Evolutionary conservation across 768 basidiomycete genomes (phyloP), one percentile per base, ranked within the genome.

Genomic region (Macrocybe gigantea): DNA sequence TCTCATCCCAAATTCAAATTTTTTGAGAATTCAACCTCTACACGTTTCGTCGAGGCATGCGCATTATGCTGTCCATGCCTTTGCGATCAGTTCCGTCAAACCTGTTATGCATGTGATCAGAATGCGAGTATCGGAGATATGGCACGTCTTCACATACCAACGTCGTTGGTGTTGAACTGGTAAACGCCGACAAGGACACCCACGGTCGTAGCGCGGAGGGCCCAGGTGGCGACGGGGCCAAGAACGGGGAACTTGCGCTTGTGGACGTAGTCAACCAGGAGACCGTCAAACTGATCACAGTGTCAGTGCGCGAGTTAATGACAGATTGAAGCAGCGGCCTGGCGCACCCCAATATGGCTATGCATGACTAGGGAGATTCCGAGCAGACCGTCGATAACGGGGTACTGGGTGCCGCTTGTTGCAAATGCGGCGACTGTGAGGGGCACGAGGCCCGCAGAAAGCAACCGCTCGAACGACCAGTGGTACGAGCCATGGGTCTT

Each of bases 151-250:
- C 22, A 75, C 88, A 55, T 56, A 96, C 96, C 94, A 53, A 99
- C 83, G 63, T 98, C 95, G 62, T 95, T 93, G 38, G 96, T 97
- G 72, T 98, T 97, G 75, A 98, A 97, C 66, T 96, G 88, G 71
- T 96, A 99, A 5, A 97, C 79, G 11, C 96, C 95, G 39, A 92
- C 82, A 44, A 93, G 75, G 5, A 88, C 82, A 14, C 83, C 91
- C 35, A 84, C 79, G 30, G 96, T 97, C 5, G 82, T 71, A 5
- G 79, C 66, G 41, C 93, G 78, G 47, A 97, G 73, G 6, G 72
- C 64, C 95, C 95, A 98, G n/a, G 72, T 80, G 9, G 65, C 57
- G 40, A 83, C 46, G 1, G 72, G 80, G 8, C 90, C 93, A 49
- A 93, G 44, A 38, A 82, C 54, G n/a, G 93, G 91, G 75, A 88